phyloP scores from a whole-genome alignment of 2,329 filamentous ascomycete genomes.

The Aspergillus oerlinghausenensis region DNA sequence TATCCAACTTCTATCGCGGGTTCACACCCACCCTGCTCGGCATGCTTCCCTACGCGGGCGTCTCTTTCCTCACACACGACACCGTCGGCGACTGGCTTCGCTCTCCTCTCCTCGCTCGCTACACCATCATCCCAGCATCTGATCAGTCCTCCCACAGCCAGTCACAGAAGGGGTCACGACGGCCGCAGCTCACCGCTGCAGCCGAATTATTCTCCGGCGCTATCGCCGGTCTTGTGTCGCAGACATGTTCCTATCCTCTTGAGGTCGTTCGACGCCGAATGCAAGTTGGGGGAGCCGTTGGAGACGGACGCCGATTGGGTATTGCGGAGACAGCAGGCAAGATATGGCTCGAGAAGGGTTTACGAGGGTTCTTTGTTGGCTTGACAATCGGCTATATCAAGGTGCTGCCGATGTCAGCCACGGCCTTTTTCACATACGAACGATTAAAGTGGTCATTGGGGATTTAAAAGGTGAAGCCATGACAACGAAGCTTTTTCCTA shows the following conservation, averaged over 20 bases:
- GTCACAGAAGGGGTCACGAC: conserved; percentile 48
- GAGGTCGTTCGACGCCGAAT: conserved; percentile 89
- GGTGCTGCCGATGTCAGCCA: conserved; percentile 81
- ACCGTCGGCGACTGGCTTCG: conserved; percentile 81
- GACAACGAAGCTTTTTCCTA: background rate
- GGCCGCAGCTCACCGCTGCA: conserved; percentile 73
- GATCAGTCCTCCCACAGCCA: conserved; percentile 29
- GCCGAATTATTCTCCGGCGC: conserved; percentile 83
- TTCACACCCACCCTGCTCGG: conserved; percentile 86
- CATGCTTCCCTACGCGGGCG: conserved; percentile 94
- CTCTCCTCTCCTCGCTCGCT: conserved; percentile 59
- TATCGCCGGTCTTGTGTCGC: conserved; percentile 79
- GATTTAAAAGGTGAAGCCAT: conserved; percentile 47
- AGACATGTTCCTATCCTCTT: conserved; percentile 88
- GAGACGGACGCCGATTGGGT: conserved; percentile 73
- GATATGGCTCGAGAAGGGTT: conserved; percentile 71
- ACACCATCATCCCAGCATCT: conserved; percentile 69
- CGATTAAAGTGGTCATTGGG: conserved; percentile 60
- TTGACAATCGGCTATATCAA: conserved; percentile 94
- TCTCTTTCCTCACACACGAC: conserved; percentile 94
- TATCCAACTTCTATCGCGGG: conserved; percentile 91
- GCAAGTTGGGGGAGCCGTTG: conserved; percentile 93
- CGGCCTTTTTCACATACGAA: conserved; percentile 65
- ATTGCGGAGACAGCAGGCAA: conserved; percentile 72
- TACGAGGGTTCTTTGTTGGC: conserved; percentile 84